Base-by-base conservation (phyloP, 768 basidiomycete species). In the Lactarius trivialis region DNA sequence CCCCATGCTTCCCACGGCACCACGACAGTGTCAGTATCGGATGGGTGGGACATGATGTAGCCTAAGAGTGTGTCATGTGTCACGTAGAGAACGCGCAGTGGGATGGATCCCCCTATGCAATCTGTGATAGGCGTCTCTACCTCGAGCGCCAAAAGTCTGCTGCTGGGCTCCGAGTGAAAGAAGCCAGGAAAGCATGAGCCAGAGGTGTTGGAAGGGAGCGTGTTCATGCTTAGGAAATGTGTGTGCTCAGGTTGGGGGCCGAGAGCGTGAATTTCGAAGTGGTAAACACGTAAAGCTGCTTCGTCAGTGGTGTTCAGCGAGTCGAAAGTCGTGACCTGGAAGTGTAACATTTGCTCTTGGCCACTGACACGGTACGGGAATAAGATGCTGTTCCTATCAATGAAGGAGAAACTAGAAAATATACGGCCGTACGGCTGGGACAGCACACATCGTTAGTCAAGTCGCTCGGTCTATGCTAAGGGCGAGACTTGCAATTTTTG, bases 1-100 rank as follows among this genome's bases (percentile, higher is more conserved):
- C 28, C n/a, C 58, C 58, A 59, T 4, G 11, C 50, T 21, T 24
- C 36, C 58, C 58, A 59, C 14, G 58, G 58, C 14, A 52, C 50
- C 51, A 41, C 28, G 28, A 51, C 34, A 24, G 56, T 24, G 15
- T 49, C 56, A 7, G 48, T 0, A 7, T 30, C 57, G 26, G 41
- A 33, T 51, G 50, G 50, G 28, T 32, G 30, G 1, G 28, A 17
- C 30, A 26, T 39, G 28, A 60, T 60, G 39, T 43, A n/a, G 33
- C 41, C n/a, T 12, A 48, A 19, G 12, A 60, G 34, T n/a, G 28
- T 24, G 24, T 28, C 26, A 26, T 45, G 39, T 6, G 59, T 32
- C 7, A 54, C 52, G 32, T 43, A 8, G 11, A 54, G 41, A 4
- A 37, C 50, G 59, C 34, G 59, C 33, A 33, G 21, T 6, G 59